Evolutionary conservation across 768 basidiomycete species (phyloP).

Genomic region (Boletus huronensis): DNA sequence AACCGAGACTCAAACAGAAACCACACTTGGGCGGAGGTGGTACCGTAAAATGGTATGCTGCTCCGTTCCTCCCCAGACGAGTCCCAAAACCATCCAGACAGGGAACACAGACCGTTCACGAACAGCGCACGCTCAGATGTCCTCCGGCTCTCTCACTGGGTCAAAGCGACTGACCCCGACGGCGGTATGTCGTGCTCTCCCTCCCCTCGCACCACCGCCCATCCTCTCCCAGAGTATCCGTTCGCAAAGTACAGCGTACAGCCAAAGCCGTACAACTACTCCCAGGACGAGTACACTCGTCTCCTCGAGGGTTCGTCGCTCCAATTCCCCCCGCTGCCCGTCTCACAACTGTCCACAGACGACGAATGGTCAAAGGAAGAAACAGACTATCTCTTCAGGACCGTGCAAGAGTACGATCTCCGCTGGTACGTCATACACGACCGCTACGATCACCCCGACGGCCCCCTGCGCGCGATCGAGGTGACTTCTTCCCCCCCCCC

Average conservation of each 20-base stretch:
- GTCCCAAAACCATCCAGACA: slow-evolving; percentile 26
- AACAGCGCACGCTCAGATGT: slow-evolving; percentile 67
- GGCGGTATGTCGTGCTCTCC: slow-evolving; percentile 42
- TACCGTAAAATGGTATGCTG: slow-evolving; percentile 66
- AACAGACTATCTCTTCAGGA: slow-evolving; percentile 84
- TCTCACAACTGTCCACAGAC: slow-evolving; percentile 41
- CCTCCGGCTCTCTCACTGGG: slow-evolving; percentile 82
- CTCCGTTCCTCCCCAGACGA: not conserved
- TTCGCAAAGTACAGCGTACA: slow-evolving; percentile 84
- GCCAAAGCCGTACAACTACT: slow-evolving; percentile 62
- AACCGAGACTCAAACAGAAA: slow-evolving; percentile 84
- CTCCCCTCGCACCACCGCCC: not conserved
- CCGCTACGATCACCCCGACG: slow-evolving; percentile 75
- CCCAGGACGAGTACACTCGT: slow-evolving; percentile 83
- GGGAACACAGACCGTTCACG: slow-evolving; percentile 75
- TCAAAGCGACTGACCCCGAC: slow-evolving; percentile 55
- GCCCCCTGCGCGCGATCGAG: slow-evolving; percentile 60
- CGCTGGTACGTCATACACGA: slow-evolving; percentile 90
- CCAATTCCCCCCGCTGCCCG: not conserved
- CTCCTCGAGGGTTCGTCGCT: slow-evolving; percentile 61
- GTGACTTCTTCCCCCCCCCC: slow-evolving; percentile 41
- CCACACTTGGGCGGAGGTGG: slow-evolving; percentile 65
- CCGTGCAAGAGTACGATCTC: slow-evolving; percentile 79
- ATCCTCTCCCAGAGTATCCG: slow-evolving; percentile 53
- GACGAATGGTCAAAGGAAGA: slow-evolving; percentile 89